A percentile compares a stretch with the other conserved stretches of the same genome.
Evolutionary conservation across 2,329 filamentous ascomycete species (phyloP).

Genomic region (Botrytis sinoallii): DNA sequence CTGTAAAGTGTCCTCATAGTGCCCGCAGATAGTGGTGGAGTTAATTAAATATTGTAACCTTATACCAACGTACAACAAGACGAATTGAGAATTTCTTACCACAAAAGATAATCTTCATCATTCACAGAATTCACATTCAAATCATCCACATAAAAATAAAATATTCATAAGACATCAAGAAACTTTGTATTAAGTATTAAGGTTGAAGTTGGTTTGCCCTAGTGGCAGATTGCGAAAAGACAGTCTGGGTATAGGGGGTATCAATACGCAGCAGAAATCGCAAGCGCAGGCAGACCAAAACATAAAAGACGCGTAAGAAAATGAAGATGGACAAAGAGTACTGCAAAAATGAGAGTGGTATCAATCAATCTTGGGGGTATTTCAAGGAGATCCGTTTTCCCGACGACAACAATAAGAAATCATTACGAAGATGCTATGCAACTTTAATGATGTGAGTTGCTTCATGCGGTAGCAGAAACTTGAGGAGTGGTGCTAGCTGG

Average conservation of each 20-base stretch:
- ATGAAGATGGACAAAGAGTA: constrained; percentile 29
- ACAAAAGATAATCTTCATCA: not conserved
- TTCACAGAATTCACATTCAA: not conserved
- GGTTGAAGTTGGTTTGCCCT: constrained; percentile 35
- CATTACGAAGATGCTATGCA: constrained; percentile 15
- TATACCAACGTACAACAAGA: not conserved
- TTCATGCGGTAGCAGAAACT: constrained; percentile 38
- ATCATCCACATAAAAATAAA: not conserved
- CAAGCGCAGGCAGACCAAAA: constrained; percentile 29
- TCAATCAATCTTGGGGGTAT: constrained; percentile 40
- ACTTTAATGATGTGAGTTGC: constrained; percentile 11
- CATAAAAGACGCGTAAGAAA: constrained; percentile 28
- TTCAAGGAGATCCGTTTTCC: constrained; percentile 39
- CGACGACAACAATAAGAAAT: constrained; percentile 33
- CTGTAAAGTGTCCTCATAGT: not conserved
- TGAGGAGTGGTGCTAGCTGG: constrained; percentile 30
- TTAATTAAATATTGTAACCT: not conserved
- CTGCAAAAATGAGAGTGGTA: constrained; percentile 40
- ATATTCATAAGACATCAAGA: constrained; percentile 25
- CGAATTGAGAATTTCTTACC: not conserved
- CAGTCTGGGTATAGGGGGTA: constrained; percentile 42
- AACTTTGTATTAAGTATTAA: constrained; percentile 41
- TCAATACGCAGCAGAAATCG: constrained; percentile 39
- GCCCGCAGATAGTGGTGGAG: not conserved
- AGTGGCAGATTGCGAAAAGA: constrained; percentile 41